Evolutionary conservation across 768 basidiomycete genomes (phyloP), one percentile per base, ranked within the genome.

Genomic region (Suillus fuscotomentosus): DNA sequence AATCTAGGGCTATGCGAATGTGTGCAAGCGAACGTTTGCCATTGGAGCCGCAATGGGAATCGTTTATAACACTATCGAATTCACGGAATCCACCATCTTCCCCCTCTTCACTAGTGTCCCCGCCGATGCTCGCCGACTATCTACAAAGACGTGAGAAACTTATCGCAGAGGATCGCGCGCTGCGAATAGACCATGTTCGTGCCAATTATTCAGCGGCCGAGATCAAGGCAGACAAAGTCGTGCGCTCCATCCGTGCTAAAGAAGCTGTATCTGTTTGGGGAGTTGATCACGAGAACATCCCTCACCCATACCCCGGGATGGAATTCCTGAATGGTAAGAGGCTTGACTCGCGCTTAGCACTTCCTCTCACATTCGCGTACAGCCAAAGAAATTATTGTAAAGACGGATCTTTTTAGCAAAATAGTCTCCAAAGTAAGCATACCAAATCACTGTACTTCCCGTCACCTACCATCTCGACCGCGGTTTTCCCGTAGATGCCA

Each of bases 301-400:
- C 81, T 22, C 85, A 90, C 66, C 78, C 85, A 2, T 90, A 89
- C 66, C 89, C 89, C 47, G 90, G 90, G 39, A 90, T 90, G 88
- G 88, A 84, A 66, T 92, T 91, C 68, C 72, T 91, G 67, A 89
- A 88, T 57, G 88, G 88, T 87, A 67, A 43, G 70, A 56, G 22
- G 43, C 47, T 7, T 7, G 4, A 54, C 11, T 24, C 60, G 1
- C 10, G 24, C 17, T 24, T 61, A 5, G 31, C 54, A 24, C 31
- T 36, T 51, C n/a, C 13, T 50, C 43, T 31, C 51, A 57, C 34
- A 31, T 65, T 48, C 47, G 22, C 36, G 24, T 36, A 34, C 69
- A 75, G 76, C 78, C 14, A 77, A 70, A 63, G 61, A 67, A 24
- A 68, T 73, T 7, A 82, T 83, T 47, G 66, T 77, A 41, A 69